These are phyloP conservation scores for Yamadazyma taylorii DNA, from an alignment of 1,139 yeast genomes.

Conservation along the genomic window DNA sequence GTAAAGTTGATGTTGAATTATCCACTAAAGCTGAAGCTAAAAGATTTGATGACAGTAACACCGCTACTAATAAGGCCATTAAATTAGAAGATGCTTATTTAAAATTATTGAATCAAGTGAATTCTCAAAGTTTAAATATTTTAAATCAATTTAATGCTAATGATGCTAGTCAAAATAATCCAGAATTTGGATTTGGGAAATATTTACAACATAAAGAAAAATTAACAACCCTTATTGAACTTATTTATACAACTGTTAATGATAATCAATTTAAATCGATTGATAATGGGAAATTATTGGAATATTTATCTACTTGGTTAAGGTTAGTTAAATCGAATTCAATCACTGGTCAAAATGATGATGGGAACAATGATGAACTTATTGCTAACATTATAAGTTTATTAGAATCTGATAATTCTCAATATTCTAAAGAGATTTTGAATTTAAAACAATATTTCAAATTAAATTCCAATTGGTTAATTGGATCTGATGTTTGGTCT, in stretches of 20 bases:
- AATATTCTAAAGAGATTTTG: constrained; percentile 46
- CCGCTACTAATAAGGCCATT: constrained; percentile 46
- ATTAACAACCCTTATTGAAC: constrained; percentile 44
- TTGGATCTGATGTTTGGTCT: constrained; percentile 96
- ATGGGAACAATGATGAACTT: constrained; percentile 26
- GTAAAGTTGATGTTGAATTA: constrained; percentile 36
- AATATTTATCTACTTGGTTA: constrained; percentile 70
- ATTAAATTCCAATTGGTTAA: constrained; percentile 68
- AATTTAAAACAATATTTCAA: constrained; percentile 45
- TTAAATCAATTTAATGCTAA: constrained; percentile 50
- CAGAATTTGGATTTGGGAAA: constrained; percentile 87
- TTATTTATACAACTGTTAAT: constrained; percentile 53
- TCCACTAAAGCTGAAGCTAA: constrained; percentile 31
- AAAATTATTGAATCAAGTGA: constrained; percentile 71
- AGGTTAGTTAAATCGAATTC: constrained; percentile 39
- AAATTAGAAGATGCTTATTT: constrained; percentile 76
- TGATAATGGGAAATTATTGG: constrained; percentile 50
- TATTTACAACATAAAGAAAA: constrained; percentile 60
- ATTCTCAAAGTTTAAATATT: constrained; percentile 48
- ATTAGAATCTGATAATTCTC: constrained; percentile 42
- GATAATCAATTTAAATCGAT: constrained; percentile 46
- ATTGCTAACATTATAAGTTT: constrained; percentile 38
- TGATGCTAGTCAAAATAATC: constrained; percentile 52
- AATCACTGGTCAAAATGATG: constrained; percentile 29
- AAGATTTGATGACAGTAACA: constrained; percentile 23